A percentile compares a stretch with the other conserved stretches of the same genome.
Evolutionary conservation across 441 rosid species (phyloP).

Genomic region (Cnidoscolus chayamansa): DNA sequence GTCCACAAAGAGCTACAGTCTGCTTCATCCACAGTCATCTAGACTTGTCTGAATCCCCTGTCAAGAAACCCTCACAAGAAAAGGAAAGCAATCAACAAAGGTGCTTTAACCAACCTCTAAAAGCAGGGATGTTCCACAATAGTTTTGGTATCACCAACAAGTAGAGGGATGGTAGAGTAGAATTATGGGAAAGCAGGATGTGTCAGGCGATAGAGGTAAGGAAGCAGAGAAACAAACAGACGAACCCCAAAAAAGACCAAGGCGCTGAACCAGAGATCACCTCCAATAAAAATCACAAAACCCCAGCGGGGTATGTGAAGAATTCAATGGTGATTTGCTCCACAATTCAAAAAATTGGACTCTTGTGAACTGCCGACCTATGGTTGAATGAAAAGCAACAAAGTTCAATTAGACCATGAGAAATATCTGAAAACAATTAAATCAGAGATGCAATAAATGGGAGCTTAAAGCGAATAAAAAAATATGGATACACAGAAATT

Average conservation of each 20-base stretch:
- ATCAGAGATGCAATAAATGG: slow-evolving; percentile 39
- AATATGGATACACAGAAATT: slow-evolving; percentile 20
- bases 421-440: slow-evolving; percentile 52
- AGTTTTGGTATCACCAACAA: slow-evolving; percentile 27
- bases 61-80: slow-evolving; percentile 22
- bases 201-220: slow-evolving; percentile 28
- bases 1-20: slow-evolving; percentile 68
- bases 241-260: slow-evolving; percentile 35
- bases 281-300: slow-evolving; percentile 45
- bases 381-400: slow-evolving; percentile 39
- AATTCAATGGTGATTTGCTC: slow-evolving; percentile 49
- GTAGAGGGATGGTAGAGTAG: slow-evolving; percentile 19
- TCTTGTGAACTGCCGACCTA: slow-evolving; percentile 60
- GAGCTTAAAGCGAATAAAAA: slow-evolving; percentile 27
- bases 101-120: slow-evolving; percentile 24
- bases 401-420: slow-evolving; percentile 47
- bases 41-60: slow-evolving; percentile 32
- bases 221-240: slow-evolving; percentile 30
- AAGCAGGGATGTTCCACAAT: slow-evolving; percentile 23
- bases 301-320: slow-evolving; percentile 39
- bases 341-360: slow-evolving; percentile 43
- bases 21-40: slow-evolving; percentile 74
- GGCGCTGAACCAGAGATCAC: slow-evolving; percentile 37
- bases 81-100: slow-evolving; percentile 28
- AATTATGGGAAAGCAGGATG: slow-evolving; percentile 26